Conservation (phyloP, 495 filamentous ascomycete genomes). For the Penicillium riverlandense region DNA sequence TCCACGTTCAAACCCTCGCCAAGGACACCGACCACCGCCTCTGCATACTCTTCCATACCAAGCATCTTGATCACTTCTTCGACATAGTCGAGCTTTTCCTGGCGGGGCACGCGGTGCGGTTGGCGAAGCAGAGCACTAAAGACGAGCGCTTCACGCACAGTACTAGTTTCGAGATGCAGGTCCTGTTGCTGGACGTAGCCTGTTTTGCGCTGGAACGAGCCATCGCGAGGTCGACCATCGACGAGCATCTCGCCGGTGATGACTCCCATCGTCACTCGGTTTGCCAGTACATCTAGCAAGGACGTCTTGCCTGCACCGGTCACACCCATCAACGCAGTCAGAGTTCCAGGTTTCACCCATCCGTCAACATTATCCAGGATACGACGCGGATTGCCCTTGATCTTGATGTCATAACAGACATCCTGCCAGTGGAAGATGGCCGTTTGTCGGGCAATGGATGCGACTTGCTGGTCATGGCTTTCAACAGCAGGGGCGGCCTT, state of each 20-base stretch:
- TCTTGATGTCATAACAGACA: slow-evolving; percentile 83
- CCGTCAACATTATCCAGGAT: slow-evolving; percentile 81
- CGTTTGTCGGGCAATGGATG: slow-evolving; percentile 45
- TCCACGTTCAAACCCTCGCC: slow-evolving; percentile 89
- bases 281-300: slow-evolving; percentile 50
- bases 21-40: slow-evolving; percentile 80
- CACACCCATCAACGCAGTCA: slow-evolving; percentile 79
- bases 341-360: slow-evolving; percentile 84
- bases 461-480: slow-evolving; percentile 8
- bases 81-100: slow-evolving; percentile 80
- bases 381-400: slow-evolving; percentile 66
- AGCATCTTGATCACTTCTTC: slow-evolving; percentile 87
- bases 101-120: slow-evolving; percentile 55
- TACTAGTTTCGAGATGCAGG: slow-evolving; percentile 75
- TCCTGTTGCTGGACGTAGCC: slow-evolving; percentile 95
- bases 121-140: slow-evolving; percentile 85
- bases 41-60: slow-evolving; percentile 81
- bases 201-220: slow-evolving; percentile 82
- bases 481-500: slow-evolving; percentile 6
- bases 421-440: slow-evolving; percentile 82
- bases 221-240: slow-evolving; percentile 65
- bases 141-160: slow-evolving; percentile 72
- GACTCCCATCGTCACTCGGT: slow-evolving; percentile 78
- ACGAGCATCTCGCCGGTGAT: slow-evolving; percentile 83
- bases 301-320: slow-evolving; percentile 59